Base-by-base conservation (phyloP, 495 filamentous ascomycete genomes). In the Pseudevernia furfuracea region DNA sequence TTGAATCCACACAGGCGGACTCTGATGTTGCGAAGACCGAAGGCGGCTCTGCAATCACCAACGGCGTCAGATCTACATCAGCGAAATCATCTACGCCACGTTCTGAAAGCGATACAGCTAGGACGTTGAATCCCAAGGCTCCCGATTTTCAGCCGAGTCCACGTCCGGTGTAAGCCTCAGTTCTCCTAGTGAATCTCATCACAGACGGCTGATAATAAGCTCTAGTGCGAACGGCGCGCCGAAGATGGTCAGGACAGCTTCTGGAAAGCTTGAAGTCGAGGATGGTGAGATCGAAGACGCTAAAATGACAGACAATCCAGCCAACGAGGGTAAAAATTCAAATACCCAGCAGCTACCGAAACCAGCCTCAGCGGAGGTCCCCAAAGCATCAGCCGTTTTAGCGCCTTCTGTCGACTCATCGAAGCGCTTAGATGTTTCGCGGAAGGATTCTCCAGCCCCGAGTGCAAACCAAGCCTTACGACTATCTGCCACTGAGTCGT, bases 231-330 rank as follows among this genome's bases (percentile, higher is more conserved):
- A 75, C 43, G 74, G 71, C 69, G 68, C 72, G 65, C 66, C 69
- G 25, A 75, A 71, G 38, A 69, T 67, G 52, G 72, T 66, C 67
- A 76, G 52, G 65, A 69, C 49, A 74, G 68, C 44, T 14, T 37
- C 63, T 52, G 66, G 75, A 17, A 77, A 74, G 56, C 63, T 72
- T 14, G 89, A 92, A 69, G 87, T 87, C 58, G 89, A 91, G 71
- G 89, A 91, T 74, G 89, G 88, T 32, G 89, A 92, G 69, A 88
- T 91, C 39, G 85, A 89, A 68, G 87, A 91, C 74, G 79, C 78
- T 17, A 87, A 82, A 67, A 78, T 79, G 74, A 63, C 66, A 15
- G 75, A 80, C 71, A 68, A 65, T 44, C 32, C 74, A 60, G 55
- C 63, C 60, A 64, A 19, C 64, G 28, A 64, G 52, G 37, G 60